phyloP scores from a whole-genome alignment of 345 rosid genomes.

The Rhizophora mangle region DNA sequence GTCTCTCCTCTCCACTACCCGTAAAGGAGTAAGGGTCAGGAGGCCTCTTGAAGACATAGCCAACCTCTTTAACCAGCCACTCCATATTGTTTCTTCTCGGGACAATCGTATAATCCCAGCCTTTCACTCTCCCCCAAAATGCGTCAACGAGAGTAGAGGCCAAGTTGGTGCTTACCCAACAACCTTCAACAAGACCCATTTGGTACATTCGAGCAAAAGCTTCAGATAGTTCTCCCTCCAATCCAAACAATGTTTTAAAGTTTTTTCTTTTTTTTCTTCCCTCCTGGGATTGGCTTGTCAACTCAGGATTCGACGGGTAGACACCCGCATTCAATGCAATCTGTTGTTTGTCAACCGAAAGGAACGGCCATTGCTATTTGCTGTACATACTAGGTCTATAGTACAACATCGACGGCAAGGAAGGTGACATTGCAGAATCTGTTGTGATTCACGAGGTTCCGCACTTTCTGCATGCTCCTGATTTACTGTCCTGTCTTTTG shows the following conservation, averaged over 20 bases:
- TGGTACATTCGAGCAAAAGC: conserved; percentile 7
- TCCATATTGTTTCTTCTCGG: conserved; percentile 1
- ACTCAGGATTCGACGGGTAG: not conserved
- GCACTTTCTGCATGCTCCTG: too few species aligned
- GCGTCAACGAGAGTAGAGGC: conserved; percentile 21
- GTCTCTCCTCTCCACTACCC: conserved; percentile 3
- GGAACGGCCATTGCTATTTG: too few species aligned
- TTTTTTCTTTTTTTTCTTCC: not conserved
- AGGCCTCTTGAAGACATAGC: conserved; percentile 40
- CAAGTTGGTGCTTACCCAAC: conserved; percentile 3
- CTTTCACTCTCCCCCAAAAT: not conserved
- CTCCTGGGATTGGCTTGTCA: not conserved
- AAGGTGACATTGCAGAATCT: too few species aligned
- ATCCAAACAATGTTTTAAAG: not conserved
- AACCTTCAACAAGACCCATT: conserved; percentile 15
- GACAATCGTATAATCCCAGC: not conserved
- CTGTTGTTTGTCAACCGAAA: too few species aligned
- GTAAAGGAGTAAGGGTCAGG: conserved; percentile 15
- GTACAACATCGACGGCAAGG: too few species aligned
- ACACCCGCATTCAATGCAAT: not conserved
- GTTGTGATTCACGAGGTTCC: too few species aligned
- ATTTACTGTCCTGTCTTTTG: too few species aligned
- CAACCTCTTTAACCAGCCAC: conserved; percentile 15
- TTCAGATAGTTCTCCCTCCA: conserved; percentile 22
- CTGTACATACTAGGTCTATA: too few species aligned